Base-by-base conservation (phyloP, 352 stramenopile species). In the Phytopythium montanum region DNA sequence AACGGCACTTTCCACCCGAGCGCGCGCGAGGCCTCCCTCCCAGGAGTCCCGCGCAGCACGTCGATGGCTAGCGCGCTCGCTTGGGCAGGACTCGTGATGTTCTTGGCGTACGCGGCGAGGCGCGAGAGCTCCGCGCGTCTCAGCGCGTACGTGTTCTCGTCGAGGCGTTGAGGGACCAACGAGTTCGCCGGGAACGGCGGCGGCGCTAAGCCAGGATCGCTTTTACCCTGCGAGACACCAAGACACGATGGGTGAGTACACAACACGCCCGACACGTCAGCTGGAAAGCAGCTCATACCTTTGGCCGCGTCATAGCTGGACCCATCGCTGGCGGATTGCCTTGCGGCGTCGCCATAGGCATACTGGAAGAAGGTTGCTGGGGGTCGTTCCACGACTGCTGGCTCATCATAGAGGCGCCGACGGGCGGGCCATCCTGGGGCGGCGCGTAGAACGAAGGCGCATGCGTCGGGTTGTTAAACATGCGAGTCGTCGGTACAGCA, bases 1-100 rank as follows among this genome's bases (percentile, higher is more conserved):
- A 83, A 91, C 13, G 79, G 68, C 44, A 81, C 74, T 36, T 74
- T 84, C 85, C 85, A 94, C 6, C 79, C 84, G 44, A 90, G 74
- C 8, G 79, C 79, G 34, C 64, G 70, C 16, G 57, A 69, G 25
- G 75, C 78, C 58, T 76, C 68, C 28, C 66, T 68, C 8, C 69
- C 65, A 8, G 79, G 54, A 0, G 80, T 75, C 4, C 77, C 79
- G 48, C 82, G 85, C 7, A 90, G 53, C 0, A 90, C 63, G 66
- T 94, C 85, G 49, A 91, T 61, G 45, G 82, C 85, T 33, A 94
- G 76, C 26, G 85, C 80, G 9, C 72, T 82, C 3, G 85, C 80
- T 67, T 91, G 81, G 12, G 69, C 73, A 2, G 82, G 66, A 0
- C 79, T 83, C 8, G 64, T 75, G 3, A 87, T 66, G 55, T 79